A percentile compares a stretch with the other conserved stretches of the same genome.
phyloP scores from a whole-genome alignment of 306 rosid species.

The Quercus agrifolia region DNA sequence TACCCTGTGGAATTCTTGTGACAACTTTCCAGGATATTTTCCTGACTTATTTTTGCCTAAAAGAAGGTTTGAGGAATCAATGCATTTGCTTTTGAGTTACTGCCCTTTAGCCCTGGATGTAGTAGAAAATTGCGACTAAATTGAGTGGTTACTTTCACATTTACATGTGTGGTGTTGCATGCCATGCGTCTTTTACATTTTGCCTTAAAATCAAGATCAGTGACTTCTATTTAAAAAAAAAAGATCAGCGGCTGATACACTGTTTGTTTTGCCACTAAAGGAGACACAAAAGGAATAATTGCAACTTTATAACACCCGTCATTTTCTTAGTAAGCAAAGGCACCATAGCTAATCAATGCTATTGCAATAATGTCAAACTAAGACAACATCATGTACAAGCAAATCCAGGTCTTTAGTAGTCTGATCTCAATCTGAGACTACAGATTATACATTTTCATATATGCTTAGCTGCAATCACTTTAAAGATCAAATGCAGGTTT shows the following conservation, averaged over 20 bases:
- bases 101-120: neutral
- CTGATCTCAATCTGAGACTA: too few relatives aligned
- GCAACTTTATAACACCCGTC: too few relatives aligned
- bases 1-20: constrained; percentile 6
- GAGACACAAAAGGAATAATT: neutral
- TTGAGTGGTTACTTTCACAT: neutral
- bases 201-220: neutral
- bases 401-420: neutral
- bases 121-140: neutral
- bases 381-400: neutral
- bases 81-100: neutral
- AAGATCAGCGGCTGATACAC: too few relatives aligned
- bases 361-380: neutral
- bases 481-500: neutral
- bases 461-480: neutral
- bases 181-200: neutral
- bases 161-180: neutral
- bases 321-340: neutral
- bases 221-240: too few relatives aligned
- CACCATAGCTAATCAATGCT: neutral
- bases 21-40: neutral
- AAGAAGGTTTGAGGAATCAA: neutral
- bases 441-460: neutral
- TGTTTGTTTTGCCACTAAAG: neutral
- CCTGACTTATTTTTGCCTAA: neutral